Percentiles rank a stretch among this genome's conserved stretches.
These are phyloP conservation scores for Herpotrichia juniperi DNA, from an alignment of 2,329 filamentous ascomycete species.

Conservation along the genomic window DNA sequence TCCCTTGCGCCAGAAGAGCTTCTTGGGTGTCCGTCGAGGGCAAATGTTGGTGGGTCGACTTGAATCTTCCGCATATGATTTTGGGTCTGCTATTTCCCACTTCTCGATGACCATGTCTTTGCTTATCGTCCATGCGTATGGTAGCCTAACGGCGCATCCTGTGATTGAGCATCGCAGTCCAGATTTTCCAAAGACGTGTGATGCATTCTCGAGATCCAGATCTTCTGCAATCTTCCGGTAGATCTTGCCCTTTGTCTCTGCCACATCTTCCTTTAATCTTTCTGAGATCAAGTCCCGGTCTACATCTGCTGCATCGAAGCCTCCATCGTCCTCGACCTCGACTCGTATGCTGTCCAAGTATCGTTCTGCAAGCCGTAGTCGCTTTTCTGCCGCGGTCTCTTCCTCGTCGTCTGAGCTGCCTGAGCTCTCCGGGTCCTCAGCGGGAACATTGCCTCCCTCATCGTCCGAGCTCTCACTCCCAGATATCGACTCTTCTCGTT, in stretches of 20 bases:
- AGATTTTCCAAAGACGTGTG: conserved; percentile 75
- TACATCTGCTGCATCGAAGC: conserved; percentile 93
- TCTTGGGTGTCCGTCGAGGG: conserved; percentile 67
- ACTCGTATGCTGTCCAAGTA: conserved; percentile 90
- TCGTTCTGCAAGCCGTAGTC: conserved; percentile 84
- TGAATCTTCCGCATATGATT: conserved; percentile 28
- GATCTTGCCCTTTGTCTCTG: conserved; percentile 87
- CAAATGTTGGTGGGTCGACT: conserved; percentile 46
- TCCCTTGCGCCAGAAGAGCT: conserved; percentile 68
- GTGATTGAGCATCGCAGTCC: conserved; percentile 80
- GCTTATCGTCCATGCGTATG: conserved; percentile 85
- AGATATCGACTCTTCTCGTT: conserved; percentile 81
- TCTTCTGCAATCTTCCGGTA: conserved; percentile 80
- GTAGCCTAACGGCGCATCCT: conserved; percentile 76
- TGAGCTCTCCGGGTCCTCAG: conserved; percentile 41
- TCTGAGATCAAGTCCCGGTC: conserved; percentile 92
- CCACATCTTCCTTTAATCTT: conserved; percentile 82
- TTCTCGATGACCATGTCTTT: conserved; percentile 87
- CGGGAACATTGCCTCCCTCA: conserved; percentile 52
- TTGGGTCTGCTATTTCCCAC: conserved; percentile 76
- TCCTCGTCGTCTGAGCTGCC: conserved; percentile 74
- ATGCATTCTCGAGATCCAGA: conserved; percentile 71
- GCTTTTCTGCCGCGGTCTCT: conserved; percentile 88
- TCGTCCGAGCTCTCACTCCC: conserved; percentile 79
- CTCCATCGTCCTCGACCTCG: conserved; percentile 74